Base-by-base conservation (phyloP, 495 filamentous ascomycete genomes). In the Polyplosphaeria fusca region DNA sequence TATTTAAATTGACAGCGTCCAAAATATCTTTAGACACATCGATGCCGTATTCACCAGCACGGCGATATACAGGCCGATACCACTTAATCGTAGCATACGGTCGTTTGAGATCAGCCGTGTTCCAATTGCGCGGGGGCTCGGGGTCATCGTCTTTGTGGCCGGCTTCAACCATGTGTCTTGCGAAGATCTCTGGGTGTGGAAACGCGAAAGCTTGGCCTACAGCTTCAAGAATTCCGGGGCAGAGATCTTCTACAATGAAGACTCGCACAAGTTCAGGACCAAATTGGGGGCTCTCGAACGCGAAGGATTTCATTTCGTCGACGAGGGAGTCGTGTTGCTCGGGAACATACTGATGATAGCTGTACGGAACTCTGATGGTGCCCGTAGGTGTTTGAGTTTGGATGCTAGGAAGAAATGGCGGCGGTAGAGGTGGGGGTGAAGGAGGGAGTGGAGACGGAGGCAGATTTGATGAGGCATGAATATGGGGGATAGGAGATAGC, bases 221-320 rank as follows among this genome's bases (percentile, higher is more conserved):
- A 22, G 40, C 25, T 46, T 62, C 61, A 13, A 68, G 50, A 30
- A 53, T 23, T n/a, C 37, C 25, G 40, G 65, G 57, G 14, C 45
- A 61, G n/a, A 68, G 49, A 42, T 68, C 66, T 47, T 68, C 66
- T 25, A 62, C 52, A n/a, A n/a, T n/a, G n/a, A n/a, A n/a, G n/a
- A n/a, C n/a, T n/a, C n/a, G n/a, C n/a, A n/a, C n/a, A n/a, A n/a
- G n/a, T n/a, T n/a, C n/a, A n/a, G n/a, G n/a, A n/a, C n/a, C n/a
- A n/a, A n/a, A n/a, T n/a, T n/a, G n/a, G n/a, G n/a, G n/a, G n/a
- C n/a, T n/a, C n/a, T n/a, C n/a, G n/a, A n/a, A n/a, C n/a, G n/a
- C n/a, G n/a, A n/a, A n/a, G n/a, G n/a, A n/a, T n/a, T n/a, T n/a
- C n/a, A n/a, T n/a, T n/a, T n/a, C n/a, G n/a, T n/a, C n/a, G n/a